phyloP scores from a whole-genome alignment of 805 yeast genomes.

The Wickerhamiella siamensis region DNA sequence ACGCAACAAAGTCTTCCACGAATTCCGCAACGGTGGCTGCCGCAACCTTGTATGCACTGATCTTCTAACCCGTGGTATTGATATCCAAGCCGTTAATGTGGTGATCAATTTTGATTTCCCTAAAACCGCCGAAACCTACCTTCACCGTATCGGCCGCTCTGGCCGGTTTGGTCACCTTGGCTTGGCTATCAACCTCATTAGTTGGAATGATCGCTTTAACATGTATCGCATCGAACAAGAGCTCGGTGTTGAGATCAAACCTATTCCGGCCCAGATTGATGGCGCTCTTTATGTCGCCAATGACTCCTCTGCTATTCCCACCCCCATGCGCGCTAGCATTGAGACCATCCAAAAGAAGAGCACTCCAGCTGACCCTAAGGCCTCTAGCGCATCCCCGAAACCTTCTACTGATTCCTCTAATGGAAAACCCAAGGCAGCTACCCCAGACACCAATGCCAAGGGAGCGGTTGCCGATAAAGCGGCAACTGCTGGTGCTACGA shows the following conservation, averaged over 20 bases:
- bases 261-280: constrained; percentile 91
- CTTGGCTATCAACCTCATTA: constrained; percentile 88
- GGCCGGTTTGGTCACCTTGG: constrained; percentile 98
- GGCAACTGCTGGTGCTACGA: background rate
- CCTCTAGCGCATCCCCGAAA: background rate
- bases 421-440: background rate
- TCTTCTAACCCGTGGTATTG: constrained; percentile 93
- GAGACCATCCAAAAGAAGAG: background rate
- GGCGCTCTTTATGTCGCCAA: constrained; percentile 77
- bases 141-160: constrained; percentile 97
- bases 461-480: background rate
- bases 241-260: constrained; percentile 91
- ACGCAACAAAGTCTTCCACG: constrained; percentile 96
- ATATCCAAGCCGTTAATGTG: constrained; percentile 96
- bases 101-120: constrained; percentile 98
- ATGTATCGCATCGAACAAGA: constrained; percentile 93
- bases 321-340: constrained; percentile 51
- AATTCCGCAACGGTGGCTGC: constrained; percentile 95
- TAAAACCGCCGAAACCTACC: constrained; percentile 90
- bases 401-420: background rate
- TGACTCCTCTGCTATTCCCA: constrained; percentile 51
- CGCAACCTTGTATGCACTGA: constrained; percentile 96
- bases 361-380: background rate
- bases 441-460: background rate
- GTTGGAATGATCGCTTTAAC: constrained; percentile 92